Conservation (phyloP, 139 green algal genomes). For the Auxenochlorella pyrenoidosa region DNA sequence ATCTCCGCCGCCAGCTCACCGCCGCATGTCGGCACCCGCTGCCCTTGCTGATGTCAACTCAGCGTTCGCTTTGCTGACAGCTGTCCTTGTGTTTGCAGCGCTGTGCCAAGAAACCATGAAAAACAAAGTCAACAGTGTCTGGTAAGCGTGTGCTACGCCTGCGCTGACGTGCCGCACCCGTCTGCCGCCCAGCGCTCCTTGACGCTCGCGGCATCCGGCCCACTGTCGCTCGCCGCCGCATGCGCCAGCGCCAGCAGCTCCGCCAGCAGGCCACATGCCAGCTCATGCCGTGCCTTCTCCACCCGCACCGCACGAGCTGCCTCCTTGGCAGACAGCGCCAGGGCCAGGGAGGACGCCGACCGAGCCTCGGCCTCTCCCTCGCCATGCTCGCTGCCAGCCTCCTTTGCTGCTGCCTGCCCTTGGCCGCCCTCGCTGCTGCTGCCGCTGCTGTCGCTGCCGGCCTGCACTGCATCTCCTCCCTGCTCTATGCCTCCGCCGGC, state of each 20-base stretch:
- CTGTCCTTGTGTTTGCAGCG: background rate
- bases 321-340: background rate
- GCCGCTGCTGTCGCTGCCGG: background rate
- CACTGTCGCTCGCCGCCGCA: background rate
- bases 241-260: constrained; percentile 21
- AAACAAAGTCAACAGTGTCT: too few relatives aligned
- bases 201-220: background rate
- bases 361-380: background rate
- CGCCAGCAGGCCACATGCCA: constrained; percentile 13
- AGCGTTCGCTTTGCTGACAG: too few relatives aligned
- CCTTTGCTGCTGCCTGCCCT: background rate
- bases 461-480: background rate
- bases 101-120: background rate
- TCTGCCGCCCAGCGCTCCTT: background rate
- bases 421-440: background rate
- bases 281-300: constrained; percentile 31
- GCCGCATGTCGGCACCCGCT: too few relatives aligned
- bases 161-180: background rate
- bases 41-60: too few relatives aligned
- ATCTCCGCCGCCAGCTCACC: too few relatives aligned
- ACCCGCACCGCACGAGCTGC: background rate
- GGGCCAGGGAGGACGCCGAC: background rate
- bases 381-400: background rate
- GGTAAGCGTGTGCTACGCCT: too few relatives aligned
- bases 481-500: background rate